Evolutionary conservation across 768 basidiomycete species (phyloP), one percentile per base, ranked within the genome.

Genomic region (Phylloporus sp.): DNA sequence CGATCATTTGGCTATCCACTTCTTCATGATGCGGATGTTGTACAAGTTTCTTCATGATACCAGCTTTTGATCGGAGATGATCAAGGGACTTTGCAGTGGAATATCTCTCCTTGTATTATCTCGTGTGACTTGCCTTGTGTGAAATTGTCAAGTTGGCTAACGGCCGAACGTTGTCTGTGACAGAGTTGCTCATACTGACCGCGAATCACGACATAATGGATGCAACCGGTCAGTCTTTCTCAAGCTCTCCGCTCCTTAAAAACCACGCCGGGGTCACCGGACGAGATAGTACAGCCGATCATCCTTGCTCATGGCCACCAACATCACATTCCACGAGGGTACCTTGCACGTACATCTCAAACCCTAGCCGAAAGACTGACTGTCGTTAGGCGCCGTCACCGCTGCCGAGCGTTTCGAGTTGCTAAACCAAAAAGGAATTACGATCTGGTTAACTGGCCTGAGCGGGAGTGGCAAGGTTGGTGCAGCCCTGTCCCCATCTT

Each of bases 401-500:
- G 63, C 72, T 15, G 58, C 71, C 28, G 91, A 95, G 69, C 86
- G 95, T 48, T 67, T 72, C 17, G 58, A 72, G 21, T 66, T 89
- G 13, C 73, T 93, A 15, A 70, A 76, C 17, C 95, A 98, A 64
- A 84, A 78, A 53, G 95, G 95, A 18, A 78, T 85, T 5, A 98
- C 95, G 0, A 80, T 98, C 63, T 99, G 96, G 96, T 69, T 99
- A 49, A 99, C 96, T 7, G 96, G 96, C 6, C 79, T 98, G 15
- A 93, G 90, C 59, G 94, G 88, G 7, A 92, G 89, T 62, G 94
- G 94, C 41, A 97, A 96, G 80, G 93, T 90, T 33, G 43, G 71
- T 42, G 10, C 10, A 32, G 6, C 18, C 7, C 39, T 17, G 6
- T 27, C 44, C 1, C 24, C n/a, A 14, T 39, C 48, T 9, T 43